Conservation (phyloP, 2,329 filamentous ascomycete species). For the Neopestalotiopsis rosae region DNA sequence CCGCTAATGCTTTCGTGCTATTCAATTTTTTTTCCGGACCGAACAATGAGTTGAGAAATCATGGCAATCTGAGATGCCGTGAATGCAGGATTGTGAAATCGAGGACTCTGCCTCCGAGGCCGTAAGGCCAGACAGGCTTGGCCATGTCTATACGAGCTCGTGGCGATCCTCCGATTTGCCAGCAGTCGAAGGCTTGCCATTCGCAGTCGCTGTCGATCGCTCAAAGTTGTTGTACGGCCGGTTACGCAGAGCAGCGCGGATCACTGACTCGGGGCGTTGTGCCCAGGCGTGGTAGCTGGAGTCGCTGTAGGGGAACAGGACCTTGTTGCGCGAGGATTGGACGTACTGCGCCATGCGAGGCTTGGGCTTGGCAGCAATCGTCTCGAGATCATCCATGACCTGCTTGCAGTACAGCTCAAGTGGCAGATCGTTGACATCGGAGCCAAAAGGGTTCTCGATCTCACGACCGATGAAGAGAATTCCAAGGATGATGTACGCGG, state of each 20-base stretch:
- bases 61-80: conserved; percentile 1
- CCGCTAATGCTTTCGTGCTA: not conserved
- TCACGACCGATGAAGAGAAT: conserved; percentile 77
- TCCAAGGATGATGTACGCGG: conserved; percentile 83
- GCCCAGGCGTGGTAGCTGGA: conserved; percentile 34
- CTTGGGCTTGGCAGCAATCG: conserved; percentile 65
- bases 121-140: not conserved
- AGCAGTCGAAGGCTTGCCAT: not conserved
- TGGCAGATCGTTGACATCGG: conserved; percentile 82
- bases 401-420: conserved; percentile 79
- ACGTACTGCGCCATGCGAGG: conserved; percentile 58
- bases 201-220: not conserved
- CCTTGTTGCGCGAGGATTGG: conserved; percentile 49
- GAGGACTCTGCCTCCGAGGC: not conserved
- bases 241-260: conserved; percentile 33
- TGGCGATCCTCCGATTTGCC: not conserved
- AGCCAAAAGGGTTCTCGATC: conserved; percentile 85
- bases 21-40: not conserved
- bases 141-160: not conserved
- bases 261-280: conserved; percentile 32
- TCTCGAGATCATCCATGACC: conserved; percentile 75
- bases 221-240: conserved; percentile 26
- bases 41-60: conserved; percentile 3
- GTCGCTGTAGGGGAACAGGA: conserved; percentile 53
- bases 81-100: not conserved